A percentile compares a stretch with the other conserved stretches of the same genome.
Evolutionary conservation across 352 stramenopile species (phyloP).

Genomic region (Phytophthora idaei): DNA sequence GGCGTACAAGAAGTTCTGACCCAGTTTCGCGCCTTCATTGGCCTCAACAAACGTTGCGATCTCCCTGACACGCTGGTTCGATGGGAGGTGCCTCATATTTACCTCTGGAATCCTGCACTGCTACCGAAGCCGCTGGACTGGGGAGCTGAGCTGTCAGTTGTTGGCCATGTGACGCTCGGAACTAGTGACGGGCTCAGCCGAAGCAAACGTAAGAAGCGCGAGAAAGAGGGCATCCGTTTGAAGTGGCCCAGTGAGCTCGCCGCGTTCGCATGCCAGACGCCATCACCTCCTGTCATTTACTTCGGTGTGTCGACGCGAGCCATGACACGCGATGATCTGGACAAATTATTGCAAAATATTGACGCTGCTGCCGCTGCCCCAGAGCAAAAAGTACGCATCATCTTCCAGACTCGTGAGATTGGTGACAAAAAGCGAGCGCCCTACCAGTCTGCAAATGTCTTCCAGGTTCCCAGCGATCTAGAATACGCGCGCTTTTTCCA

Average conservation of each 20-base stretch:
- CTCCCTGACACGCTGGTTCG: slow-evolving; percentile 30
- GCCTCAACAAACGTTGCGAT: slow-evolving; percentile 35
- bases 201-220: slow-evolving; percentile 16
- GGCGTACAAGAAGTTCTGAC: slow-evolving; percentile 41
- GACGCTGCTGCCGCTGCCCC: slow-evolving; percentile 28
- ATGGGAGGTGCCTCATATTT: slow-evolving; percentile 57
- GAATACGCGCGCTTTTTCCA: slow-evolving; percentile 83
- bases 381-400: slow-evolving; percentile 39
- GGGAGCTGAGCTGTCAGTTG: slow-evolving; percentile 43
- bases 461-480: slow-evolving; percentile 36
- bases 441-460: slow-evolving; percentile 29
- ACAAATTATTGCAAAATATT: slow-evolving; percentile 44
- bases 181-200: slow-evolving; percentile 22
- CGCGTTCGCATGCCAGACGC: slow-evolving; percentile 27
- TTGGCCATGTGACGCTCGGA: slow-evolving; percentile 40
- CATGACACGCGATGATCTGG: slow-evolving; percentile 34
- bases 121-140: slow-evolving; percentile 51
- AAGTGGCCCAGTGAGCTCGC: slow-evolving; percentile 15
- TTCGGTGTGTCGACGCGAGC: slow-evolving; percentile 45
- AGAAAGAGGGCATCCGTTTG: slow-evolving; percentile 29
- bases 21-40: slow-evolving; percentile 54
- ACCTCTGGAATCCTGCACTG: slow-evolving; percentile 49
- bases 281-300: slow-evolving; percentile 40
- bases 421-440: slow-evolving; percentile 9
- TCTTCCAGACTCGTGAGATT: slow-evolving; percentile 56